Evolutionary conservation across 2,329 filamentous ascomycete genomes (phyloP).

Genomic region (Neofusicoccum sp.): DNA sequence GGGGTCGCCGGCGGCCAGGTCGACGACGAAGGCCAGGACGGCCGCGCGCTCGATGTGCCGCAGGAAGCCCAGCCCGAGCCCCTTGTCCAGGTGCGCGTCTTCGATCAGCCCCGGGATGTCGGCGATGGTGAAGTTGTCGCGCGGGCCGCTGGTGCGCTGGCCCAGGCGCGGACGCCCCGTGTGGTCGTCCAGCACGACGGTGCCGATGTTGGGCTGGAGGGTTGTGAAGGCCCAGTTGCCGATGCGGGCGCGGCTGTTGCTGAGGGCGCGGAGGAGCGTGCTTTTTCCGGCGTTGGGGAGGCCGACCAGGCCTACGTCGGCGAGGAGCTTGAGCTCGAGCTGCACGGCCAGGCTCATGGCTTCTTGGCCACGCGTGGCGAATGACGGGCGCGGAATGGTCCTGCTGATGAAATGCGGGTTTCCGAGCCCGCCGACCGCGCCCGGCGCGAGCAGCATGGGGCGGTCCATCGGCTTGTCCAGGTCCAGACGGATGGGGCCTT

Average conservation of each 20-base stretch:
- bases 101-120: slow-evolving; percentile 94
- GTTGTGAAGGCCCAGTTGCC: slow-evolving; percentile 98
- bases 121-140: slow-evolving; percentile 85
- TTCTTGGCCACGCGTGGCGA: slow-evolving; percentile 81
- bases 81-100: slow-evolving; percentile 87
- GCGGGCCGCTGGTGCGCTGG: slow-evolving; percentile 47
- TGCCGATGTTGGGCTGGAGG: slow-evolving; percentile 90
- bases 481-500: slow-evolving; percentile 63
- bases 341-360: slow-evolving; percentile 77
- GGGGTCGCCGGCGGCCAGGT: slow-evolving; percentile 76
- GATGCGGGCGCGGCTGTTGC: slow-evolving; percentile 82
- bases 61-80: slow-evolving; percentile 86
- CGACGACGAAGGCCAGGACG: slow-evolving; percentile 90
- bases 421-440: slow-evolving; percentile 83
- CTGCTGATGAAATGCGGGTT: slow-evolving; percentile 90
- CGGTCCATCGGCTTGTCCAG: slow-evolving; percentile 69
- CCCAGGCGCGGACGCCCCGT: slow-evolving; percentile 66
- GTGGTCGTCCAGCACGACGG: slow-evolving; percentile 86
- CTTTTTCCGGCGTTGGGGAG: slow-evolving; percentile 96
- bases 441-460: slow-evolving; percentile 81
- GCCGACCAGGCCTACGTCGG: slow-evolving; percentile 91
- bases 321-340: slow-evolving; percentile 90
- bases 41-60: slow-evolving; percentile 92
- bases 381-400: slow-evolving; percentile 73
- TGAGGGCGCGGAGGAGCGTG: slow-evolving; percentile 82